Percentiles rank a stretch among this genome's conserved stretches.
Conservation (phyloP, 2,329 filamentous ascomycete species). For the Aspergillus pseudotamarii region DNA sequence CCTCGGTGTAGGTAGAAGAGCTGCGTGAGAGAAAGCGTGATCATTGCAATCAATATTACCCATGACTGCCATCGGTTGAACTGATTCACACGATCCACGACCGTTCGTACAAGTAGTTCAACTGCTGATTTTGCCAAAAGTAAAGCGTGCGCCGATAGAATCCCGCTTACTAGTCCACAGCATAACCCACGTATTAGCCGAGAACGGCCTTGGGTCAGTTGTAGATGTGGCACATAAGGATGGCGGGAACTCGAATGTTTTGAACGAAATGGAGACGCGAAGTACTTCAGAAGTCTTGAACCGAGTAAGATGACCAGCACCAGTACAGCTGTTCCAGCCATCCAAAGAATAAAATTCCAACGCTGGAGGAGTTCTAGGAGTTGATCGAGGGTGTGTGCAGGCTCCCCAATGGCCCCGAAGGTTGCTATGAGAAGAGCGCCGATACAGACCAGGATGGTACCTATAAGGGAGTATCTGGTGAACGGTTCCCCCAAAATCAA, state of each 20-base stretch:
- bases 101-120: slow-evolving; percentile 84
- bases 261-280: slow-evolving; percentile 36
- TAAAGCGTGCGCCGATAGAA: slow-evolving; percentile 89
- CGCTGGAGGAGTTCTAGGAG: slow-evolving; percentile 74
- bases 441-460: slow-evolving; percentile 81
- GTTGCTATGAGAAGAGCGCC: slow-evolving; percentile 91
- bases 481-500: slow-evolving; percentile 92
- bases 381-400: slow-evolving; percentile 83
- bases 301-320: slow-evolving; percentile 69
- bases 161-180: slow-evolving; percentile 88
- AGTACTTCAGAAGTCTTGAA: slow-evolving; percentile 50
- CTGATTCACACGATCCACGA: slow-evolving; percentile 84
- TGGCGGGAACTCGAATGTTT: slow-evolving; percentile 47
- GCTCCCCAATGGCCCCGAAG: slow-evolving; percentile 91
- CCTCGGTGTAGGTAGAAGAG: slow-evolving; percentile 94
- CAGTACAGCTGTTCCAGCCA: slow-evolving; percentile 75
- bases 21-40: slow-evolving; percentile 81
- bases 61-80: slow-evolving; percentile 96
- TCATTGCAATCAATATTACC: slow-evolving; percentile 80
- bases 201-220: slow-evolving; percentile 60
- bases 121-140: slow-evolving; percentile 96
- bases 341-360: slow-evolving; percentile 82
- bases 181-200: slow-evolving; percentile 79
- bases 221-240: slow-evolving; percentile 41
- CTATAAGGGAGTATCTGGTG: slow-evolving; percentile 87